These are phyloP conservation scores for Colletotrichum limetticola DNA, from an alignment of 2,329 filamentous ascomycete genomes.

Conservation along the genomic window DNA sequence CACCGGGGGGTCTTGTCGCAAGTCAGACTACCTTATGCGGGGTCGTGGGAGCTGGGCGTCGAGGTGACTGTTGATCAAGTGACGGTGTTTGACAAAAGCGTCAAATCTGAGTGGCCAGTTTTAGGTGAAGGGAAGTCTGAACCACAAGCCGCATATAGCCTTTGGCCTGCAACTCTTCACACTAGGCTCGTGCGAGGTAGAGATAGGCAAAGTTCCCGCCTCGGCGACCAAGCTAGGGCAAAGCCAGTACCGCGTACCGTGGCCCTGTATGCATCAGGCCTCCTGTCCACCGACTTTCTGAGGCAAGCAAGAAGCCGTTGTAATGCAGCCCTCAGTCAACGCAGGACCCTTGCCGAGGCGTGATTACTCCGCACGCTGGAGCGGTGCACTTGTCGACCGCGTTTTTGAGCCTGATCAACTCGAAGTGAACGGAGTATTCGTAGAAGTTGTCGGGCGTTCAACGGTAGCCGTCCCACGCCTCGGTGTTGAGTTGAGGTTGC, in stretches of 20 bases:
- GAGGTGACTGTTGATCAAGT: conserved; percentile 28
- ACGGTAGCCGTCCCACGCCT: conserved; percentile 4
- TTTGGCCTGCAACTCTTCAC: conserved; percentile 21
- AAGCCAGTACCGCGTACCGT: not conserved
- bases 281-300: not conserved
- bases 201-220: conserved; percentile 32
- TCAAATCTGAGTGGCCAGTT: conserved; percentile 30
- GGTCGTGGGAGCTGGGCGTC: conserved; percentile 18
- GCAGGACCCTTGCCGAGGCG: not conserved
- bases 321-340: not conserved
- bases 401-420: not conserved
- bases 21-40: conserved; percentile 28
- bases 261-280: not conserved
- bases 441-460: not conserved
- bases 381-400: not conserved
- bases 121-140: conserved; percentile 9
- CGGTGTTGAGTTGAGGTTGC: conserved; percentile 16
- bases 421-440: not conserved
- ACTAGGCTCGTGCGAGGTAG: conserved; percentile 27
- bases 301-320: not conserved
- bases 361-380: not conserved
- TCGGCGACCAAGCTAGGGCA: conserved; percentile 23
- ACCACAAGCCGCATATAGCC: conserved; percentile 25
- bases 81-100: conserved; percentile 26
- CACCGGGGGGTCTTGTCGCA: conserved; percentile 20